phyloP scores from a whole-genome alignment of 2,329 filamentous ascomycete species.

The Nigrospora oryzae region DNA sequence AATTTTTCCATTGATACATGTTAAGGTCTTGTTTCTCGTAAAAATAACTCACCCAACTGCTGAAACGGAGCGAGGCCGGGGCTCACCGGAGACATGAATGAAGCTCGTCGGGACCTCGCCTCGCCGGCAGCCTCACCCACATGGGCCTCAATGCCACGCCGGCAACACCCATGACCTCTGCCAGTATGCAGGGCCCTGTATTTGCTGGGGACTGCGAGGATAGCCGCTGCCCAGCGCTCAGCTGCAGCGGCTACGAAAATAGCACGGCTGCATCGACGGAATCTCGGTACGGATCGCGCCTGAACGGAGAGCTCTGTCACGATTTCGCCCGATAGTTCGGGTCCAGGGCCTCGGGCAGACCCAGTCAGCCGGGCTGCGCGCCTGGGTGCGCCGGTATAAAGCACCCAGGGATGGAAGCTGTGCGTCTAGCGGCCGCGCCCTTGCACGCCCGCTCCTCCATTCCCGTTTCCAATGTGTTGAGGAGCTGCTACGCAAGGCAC shows the following conservation, averaged over 20 bases:
- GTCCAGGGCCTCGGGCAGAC: neutral
- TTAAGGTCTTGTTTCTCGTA: neutral
- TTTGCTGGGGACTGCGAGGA: neutral
- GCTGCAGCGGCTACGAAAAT: neutral
- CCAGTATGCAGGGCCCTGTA: neutral
- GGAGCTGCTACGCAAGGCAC: neutral
- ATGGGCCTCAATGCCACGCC: neutral
- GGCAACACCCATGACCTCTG: too few relatives aligned
- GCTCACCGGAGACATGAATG: neutral
- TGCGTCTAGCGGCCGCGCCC: too few relatives aligned
- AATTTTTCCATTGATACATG: neutral
- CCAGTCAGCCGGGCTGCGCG: neutral
- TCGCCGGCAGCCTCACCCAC: neutral
- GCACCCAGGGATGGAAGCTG: too few relatives aligned
- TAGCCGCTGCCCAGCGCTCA: neutral
- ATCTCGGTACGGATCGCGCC: conserved; percentile 1
- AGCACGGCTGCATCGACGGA: conserved; percentile 1
- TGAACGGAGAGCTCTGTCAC: neutral
- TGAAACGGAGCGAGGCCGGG: neutral
- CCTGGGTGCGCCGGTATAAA: neutral
- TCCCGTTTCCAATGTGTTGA: neutral
- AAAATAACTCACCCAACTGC: conserved; percentile 1
- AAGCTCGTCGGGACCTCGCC: neutral
- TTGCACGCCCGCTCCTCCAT: neutral
- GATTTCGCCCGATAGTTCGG: conserved; percentile 1